phyloP scores from a whole-genome alignment of 805 yeast genomes.

The Sporopachydermia lactativora region DNA sequence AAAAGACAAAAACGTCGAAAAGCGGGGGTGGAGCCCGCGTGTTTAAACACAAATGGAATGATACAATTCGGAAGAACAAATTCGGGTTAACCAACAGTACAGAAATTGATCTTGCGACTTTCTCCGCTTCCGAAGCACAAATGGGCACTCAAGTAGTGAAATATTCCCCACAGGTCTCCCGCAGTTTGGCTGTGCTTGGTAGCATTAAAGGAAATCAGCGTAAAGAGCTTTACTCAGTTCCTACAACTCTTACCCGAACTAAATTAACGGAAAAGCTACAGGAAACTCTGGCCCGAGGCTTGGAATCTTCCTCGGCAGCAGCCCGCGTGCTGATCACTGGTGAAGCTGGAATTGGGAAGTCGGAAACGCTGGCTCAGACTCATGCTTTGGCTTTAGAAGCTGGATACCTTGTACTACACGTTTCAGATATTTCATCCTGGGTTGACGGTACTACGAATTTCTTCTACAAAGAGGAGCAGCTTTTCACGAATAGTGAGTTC shows the following conservation, averaged over 20 bases:
- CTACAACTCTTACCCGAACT: slow-evolving; percentile 43
- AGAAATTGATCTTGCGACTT: neutral
- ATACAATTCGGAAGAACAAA: neutral
- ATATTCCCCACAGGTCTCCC: neutral
- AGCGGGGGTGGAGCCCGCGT: neutral
- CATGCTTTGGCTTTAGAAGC: slow-evolving; percentile 37
- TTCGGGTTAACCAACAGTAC: neutral
- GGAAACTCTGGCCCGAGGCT: slow-evolving; percentile 24
- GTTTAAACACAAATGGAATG: neutral
- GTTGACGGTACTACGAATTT: slow-evolving; percentile 68
- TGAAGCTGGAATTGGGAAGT: slow-evolving; percentile 67
- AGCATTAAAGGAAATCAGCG: slow-evolving; percentile 55
- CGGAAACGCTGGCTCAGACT: slow-evolving; percentile 55
- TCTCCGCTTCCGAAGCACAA: neutral
- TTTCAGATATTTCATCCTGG: slow-evolving; percentile 46
- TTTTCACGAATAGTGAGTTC: slow-evolving; percentile 63
- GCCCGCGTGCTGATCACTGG: slow-evolving; percentile 52
- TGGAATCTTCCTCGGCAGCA: slow-evolving; percentile 17
- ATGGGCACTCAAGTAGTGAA: neutral
- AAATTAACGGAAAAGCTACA: slow-evolving; percentile 28
- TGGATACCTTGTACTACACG: slow-evolving; percentile 37
- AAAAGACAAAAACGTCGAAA: neutral
- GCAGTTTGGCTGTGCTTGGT: slow-evolving; percentile 35
- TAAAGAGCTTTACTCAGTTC: slow-evolving; percentile 48
- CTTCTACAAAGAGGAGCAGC: slow-evolving; percentile 28